phyloP scores from a whole-genome alignment of 345 rosid genomes.

The Boechera stricta region DNA sequence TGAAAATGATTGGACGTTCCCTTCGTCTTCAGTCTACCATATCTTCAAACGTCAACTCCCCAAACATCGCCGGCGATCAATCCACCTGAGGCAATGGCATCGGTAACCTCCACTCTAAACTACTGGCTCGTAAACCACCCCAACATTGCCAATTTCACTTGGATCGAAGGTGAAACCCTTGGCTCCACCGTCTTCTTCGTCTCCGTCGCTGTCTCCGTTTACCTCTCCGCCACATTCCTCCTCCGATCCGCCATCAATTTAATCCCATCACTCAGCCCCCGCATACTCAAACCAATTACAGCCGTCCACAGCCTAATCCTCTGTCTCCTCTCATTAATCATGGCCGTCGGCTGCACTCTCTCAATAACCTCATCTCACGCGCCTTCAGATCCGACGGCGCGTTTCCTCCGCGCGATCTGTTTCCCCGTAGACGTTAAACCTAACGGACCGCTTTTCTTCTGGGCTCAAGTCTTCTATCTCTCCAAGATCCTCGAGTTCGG shows the following conservation, averaged over 20 bases:
- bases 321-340: slow-evolving; percentile 61
- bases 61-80: background rate
- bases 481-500: slow-evolving; percentile 69
- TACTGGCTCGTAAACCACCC: slow-evolving; percentile 70
- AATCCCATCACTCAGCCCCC: slow-evolving; percentile 42
- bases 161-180: slow-evolving; percentile 60
- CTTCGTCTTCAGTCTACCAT: background rate
- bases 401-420: slow-evolving; percentile 48
- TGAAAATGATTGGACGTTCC: background rate
- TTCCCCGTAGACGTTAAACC: slow-evolving; percentile 55
- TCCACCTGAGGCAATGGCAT: slow-evolving; percentile 19
- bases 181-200: slow-evolving; percentile 69
- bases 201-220: slow-evolving; percentile 50
- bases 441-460: slow-evolving; percentile 66
- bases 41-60: background rate
- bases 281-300: slow-evolving; percentile 66
- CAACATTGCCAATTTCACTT: slow-evolving; percentile 54
- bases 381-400: background rate
- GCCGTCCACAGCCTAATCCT: slow-evolving; percentile 77
- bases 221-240: slow-evolving; percentile 61
- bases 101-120: slow-evolving; percentile 43
- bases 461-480: slow-evolving; percentile 74
- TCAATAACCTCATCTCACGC: slow-evolving; percentile 45
- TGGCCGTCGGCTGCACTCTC: slow-evolving; percentile 79
- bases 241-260: slow-evolving; percentile 46